Evolutionary conservation across 805 yeast genomes (phyloP), one percentile per base, ranked within the genome.

Genomic region (Saturnispora sanitii): DNA sequence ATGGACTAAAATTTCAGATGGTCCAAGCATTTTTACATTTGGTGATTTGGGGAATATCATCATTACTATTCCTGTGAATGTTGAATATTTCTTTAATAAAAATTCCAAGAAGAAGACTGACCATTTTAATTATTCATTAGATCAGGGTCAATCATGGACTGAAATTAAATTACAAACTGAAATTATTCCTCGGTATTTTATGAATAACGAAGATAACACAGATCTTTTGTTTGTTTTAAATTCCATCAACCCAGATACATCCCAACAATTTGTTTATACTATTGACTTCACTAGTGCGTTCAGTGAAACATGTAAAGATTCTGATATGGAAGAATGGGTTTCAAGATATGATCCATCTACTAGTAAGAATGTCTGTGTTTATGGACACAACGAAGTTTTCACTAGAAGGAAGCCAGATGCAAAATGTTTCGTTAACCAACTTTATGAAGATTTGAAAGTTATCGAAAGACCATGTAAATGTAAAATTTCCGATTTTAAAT

Each of bases 31-130:
- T 3, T 75, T 72, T 46, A 68, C 77, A 1, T 77, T 76, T 61
- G 94, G 90, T 35, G 94, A 85, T 57, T 74, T 72, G 44, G 95
- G 95, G 26, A 82, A 84, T 51, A 57, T 85, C 9, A 70, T 83
- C 15, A 57, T 81, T 2, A 81, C 84, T 2, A 57, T 74, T n/a
- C 79, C 81, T 21, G 34, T 54, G 20, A 37, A 47, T 11, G 15
- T 51, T 13, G 44, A 44, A n/a, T 40, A 36, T 20, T 39, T 53
- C n/a, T 6, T 49, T 8, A 23, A 33, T 15, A 47, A 48, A 3
- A 33, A 44, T 4, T 65, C 72, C 15, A 75, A 73, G 12, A 17
- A 21, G 6, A 32, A 42, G 2, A 45, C 55, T 19, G 45, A 51
- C 9, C 31, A 35, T 1, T 46, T 67, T 28, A 54, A 50, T 28